Conservation (phyloP, 2,329 filamentous ascomycete species). For the Pseudopyricularia javanii region DNA sequence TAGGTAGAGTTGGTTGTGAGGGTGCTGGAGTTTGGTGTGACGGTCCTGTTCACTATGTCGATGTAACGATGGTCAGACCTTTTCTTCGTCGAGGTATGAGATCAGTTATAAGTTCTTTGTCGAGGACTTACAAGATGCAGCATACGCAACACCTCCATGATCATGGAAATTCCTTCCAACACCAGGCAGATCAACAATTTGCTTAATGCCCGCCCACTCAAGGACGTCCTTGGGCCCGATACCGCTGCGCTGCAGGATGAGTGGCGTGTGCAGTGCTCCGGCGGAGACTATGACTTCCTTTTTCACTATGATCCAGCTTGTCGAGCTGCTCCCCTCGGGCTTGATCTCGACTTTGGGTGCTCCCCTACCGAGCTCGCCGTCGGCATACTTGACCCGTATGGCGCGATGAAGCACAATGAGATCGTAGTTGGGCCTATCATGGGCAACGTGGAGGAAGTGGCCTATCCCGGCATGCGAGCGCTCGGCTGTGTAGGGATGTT, state of each 20-base stretch:
- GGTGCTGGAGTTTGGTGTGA: not conserved
- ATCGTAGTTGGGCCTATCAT: constrained; percentile 2
- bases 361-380: not conserved
- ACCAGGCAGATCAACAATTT: constrained; percentile 2
- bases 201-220: constrained; percentile 4
- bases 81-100: not conserved
- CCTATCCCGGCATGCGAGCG: constrained; percentile 3
- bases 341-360: not conserved
- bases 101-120: not conserved
- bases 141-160: not conserved
- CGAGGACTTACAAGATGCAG: not conserved
- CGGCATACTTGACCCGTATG: not conserved
- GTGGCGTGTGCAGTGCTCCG: constrained; percentile 41
- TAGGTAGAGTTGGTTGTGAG: constrained; percentile 13
- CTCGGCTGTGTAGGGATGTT: constrained; percentile 2
- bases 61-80: no score
- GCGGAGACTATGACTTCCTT: constrained; percentile 44
- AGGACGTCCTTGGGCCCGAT: constrained; percentile 26
- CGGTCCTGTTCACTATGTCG: not conserved
- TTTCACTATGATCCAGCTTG: constrained; percentile 4
- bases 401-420: constrained; percentile 2
- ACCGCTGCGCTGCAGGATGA: constrained; percentile 45
- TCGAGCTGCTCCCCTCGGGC: not conserved
- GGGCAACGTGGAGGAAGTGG: not conserved
- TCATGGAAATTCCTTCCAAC: not conserved